Base-by-base conservation (phyloP, 2,329 filamentous ascomycete genomes). In the Trichoderma sp. region DNA sequence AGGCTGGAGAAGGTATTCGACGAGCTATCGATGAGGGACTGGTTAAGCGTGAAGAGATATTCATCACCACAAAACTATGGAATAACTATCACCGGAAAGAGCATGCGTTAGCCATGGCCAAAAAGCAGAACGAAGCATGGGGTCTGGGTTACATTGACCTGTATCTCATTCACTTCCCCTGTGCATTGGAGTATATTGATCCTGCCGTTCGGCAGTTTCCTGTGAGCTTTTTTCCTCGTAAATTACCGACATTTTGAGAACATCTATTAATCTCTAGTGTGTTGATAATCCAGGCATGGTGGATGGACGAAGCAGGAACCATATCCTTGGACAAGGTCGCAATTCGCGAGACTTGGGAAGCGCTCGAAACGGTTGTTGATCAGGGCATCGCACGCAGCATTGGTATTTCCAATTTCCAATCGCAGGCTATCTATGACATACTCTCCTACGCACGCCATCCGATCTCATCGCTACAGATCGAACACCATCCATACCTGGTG, bases 21-120 rank as follows among this genome's bases (percentile, higher is more conserved):
- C 86, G 81, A 55, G 86, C 85, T 61, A 86, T 88, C 75, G 77
- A 78, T 8, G 85, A 90, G 73, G 88, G 88, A 36, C 86, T 90
- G 61, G 85, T 93, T 12, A 89, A 90, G 65, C 81, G 93, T 71
- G 90, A 92, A 81, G 93, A 97, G 36, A 90, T 97, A 79, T 97
- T 97, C 87, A 88, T 97, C 79, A 92, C 94, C 74, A 93, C 91
- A 81, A 97, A 97, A 86, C 90, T 97, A 65, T 97, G 93, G 93
- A 94, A 94, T 85, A 90, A 90, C 78, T 96, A 95, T 88, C 93
- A 97, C 85, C 90, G 94, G 77, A 87, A 86, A 75, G 90, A 94
- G 75, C 87, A 89, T 76, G 93, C 94, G 68, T 87, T 91, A 80
- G 88, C 88, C 59, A 93, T 95, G 79, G 87, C 86, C 80, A 88